Base-by-base conservation (phyloP, 2,329 filamentous ascomycete genomes). In the Penicillium sp. region DNA sequence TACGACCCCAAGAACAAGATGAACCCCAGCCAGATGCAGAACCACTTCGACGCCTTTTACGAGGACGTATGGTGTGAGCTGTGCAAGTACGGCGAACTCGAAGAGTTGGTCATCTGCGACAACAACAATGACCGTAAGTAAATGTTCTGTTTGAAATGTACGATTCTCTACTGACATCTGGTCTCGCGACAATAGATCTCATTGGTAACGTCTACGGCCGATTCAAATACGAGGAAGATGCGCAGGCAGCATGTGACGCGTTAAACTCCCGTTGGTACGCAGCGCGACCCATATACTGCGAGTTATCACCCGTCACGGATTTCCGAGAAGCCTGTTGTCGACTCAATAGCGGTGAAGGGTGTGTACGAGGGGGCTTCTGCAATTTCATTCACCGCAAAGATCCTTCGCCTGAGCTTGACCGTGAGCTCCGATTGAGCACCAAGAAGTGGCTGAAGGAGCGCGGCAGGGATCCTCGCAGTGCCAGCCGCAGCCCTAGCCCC, bases 51-150 rank as follows among this genome's bases (percentile, higher is more conserved):
- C 78, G 94, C 94, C 72, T 99, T 99, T 78, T 99, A 99, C 83
- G 94, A 99, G 81, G 94, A 99, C 76, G 92, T 99, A 66, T 99
- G 94, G 93, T 97, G 93, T 81, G 94, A 99, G 85, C 91, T 99
- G 82, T 97, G 94, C 88, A 92, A 96, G 79, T 99, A 96, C 76
- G 94, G 94, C 67, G 91, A 97, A 79, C 83, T 97, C 36, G 94
- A 99, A 79, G 94, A 99, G 80, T 86, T 99, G 13, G 94, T 99
- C 13, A 93, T 99, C 3, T 99, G 94, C 79, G 94, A 99, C 81
- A 99, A 99, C 78, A 97, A 97, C 79, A 99, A 99, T 79, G 94
- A 99, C 75, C 93, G 88, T 90, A 76, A 68, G 87, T 85, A 15
- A 15, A 21, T 33, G n/a, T 31, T 41, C 21, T n/a, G 2, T 41